Evolutionary conservation across 2,329 filamentous ascomycete species (phyloP).

Genomic region (Akanthomyces muscarius): DNA sequence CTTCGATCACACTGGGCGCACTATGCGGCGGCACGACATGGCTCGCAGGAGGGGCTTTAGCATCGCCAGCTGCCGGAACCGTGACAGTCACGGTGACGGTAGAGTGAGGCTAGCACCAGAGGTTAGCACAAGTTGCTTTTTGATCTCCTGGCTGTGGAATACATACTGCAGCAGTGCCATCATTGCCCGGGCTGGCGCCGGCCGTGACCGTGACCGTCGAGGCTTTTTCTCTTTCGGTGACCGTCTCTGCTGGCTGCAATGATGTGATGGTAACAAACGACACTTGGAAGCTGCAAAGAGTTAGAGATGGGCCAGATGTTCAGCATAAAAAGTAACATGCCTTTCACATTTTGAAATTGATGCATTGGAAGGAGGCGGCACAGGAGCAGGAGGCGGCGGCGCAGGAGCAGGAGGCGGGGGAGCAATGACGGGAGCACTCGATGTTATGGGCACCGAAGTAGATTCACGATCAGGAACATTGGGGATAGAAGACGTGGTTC

Average conservation of each 20-base stretch:
- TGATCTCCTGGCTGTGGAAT: no score
- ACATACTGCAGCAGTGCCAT: not conserved
- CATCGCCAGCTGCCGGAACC: not conserved
- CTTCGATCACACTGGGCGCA: not conserved
- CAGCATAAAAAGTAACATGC: not conserved
- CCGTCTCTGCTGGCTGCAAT: not conserved
- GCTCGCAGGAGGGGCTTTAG: not conserved
- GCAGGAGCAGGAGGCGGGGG: not conserved
- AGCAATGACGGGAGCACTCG: not conserved
- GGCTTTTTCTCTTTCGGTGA: not conserved
- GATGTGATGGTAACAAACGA: constrained; percentile 8
- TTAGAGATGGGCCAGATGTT: not conserved
- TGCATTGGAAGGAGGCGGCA: not conserved
- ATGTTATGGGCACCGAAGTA: not conserved
- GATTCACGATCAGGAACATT: not conserved
- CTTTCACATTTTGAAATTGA: not conserved
- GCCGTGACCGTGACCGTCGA: not conserved
- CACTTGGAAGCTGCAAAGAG: not conserved
- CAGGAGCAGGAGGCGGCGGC: not conserved
- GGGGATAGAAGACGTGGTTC: not conserved
- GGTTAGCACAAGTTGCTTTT: not conserved
- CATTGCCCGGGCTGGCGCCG: not conserved
- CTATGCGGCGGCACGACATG: not conserved
- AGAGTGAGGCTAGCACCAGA: not conserved
- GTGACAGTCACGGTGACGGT: not conserved